These are phyloP conservation scores for Neopestalotiopsis sp. DNA, from an alignment of 2,329 filamentous ascomycete species.

Conservation along the genomic window DNA sequence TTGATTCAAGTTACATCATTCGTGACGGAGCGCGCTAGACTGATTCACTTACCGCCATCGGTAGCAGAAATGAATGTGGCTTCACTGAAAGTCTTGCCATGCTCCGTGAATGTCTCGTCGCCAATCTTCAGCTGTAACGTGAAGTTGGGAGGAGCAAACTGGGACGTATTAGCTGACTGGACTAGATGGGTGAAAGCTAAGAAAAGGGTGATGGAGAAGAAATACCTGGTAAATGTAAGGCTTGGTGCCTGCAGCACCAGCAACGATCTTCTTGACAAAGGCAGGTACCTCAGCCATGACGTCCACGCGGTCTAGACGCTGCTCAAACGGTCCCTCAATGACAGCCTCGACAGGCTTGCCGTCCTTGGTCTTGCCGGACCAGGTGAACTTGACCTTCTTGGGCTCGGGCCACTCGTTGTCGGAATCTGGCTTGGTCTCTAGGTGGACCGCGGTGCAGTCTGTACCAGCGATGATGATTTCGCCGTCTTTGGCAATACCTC, in stretches of 20 bases:
- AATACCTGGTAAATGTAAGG: conserved; percentile 97
- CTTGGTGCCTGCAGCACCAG: conserved; percentile 86
- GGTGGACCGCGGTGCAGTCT: conserved; percentile 70
- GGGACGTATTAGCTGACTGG: conserved; percentile 7
- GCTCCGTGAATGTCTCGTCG: conserved; percentile 77
- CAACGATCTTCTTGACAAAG: conserved; percentile 93
- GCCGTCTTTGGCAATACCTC: conserved; percentile 80
- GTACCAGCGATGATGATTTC: conserved; percentile 78
- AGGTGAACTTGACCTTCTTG: conserved; percentile 73
- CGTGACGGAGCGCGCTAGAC: too few species aligned
- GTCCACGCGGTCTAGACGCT: conserved; percentile 82
- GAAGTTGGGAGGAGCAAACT: conserved; percentile 73
- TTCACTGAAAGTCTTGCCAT: conserved; percentile 82
- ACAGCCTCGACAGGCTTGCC: conserved; percentile 73
- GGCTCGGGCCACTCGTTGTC: conserved; percentile 92
- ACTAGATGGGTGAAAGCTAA: background rate
- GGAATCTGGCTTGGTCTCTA: conserved; percentile 70
- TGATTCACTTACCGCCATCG: conserved; percentile 5
- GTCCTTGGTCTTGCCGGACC: conserved; percentile 79
- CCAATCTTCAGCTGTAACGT: conserved; percentile 85
- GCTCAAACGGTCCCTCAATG: conserved; percentile 71
- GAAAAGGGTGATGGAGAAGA: conserved; percentile 28
- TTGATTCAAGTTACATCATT: background rate
- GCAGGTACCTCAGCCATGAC: conserved; percentile 96
- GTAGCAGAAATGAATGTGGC: conserved; percentile 88